These are phyloP conservation scores for Zoysia matrella DNA, from an alignment of 202 grass and related monocot species.

Conservation along the genomic window DNA sequence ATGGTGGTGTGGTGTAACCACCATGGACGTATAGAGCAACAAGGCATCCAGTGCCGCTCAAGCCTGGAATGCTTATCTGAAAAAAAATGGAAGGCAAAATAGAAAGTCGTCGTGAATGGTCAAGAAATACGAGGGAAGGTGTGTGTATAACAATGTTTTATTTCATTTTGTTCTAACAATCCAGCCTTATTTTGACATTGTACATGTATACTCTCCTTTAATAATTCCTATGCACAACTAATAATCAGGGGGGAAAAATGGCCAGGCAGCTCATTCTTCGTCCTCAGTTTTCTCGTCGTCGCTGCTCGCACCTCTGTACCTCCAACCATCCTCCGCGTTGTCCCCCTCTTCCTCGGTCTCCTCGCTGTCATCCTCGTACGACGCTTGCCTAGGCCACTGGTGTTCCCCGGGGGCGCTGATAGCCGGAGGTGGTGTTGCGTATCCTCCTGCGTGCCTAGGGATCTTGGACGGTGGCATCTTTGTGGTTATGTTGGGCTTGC, in stretches of 20 bases:
- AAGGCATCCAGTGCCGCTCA: no score
- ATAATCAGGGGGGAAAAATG: background rate
- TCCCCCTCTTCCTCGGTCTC: slow-evolving; percentile 79
- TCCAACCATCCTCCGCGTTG: slow-evolving; percentile 48
- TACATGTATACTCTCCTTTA: slow-evolving; percentile 41
- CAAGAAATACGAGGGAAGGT: no score
- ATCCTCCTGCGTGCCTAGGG: slow-evolving; percentile 44
- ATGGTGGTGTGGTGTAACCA: background rate
- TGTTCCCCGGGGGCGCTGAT: slow-evolving; percentile 39
- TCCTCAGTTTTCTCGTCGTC: slow-evolving; percentile 80
- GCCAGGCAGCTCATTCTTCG: slow-evolving; percentile 60
- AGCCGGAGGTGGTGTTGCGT: slow-evolving; percentile 1
- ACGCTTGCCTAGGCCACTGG: slow-evolving; percentile 47
- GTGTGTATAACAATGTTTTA: no score
- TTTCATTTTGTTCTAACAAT: slow-evolving; percentile 19
- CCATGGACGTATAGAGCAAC: no score
- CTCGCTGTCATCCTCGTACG: slow-evolving; percentile 81
- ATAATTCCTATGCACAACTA: slow-evolving; percentile 38
- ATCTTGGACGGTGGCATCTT: slow-evolving; percentile 49
- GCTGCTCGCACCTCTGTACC: slow-evolving; percentile 53
- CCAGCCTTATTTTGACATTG: slow-evolving; percentile 35
- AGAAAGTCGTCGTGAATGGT: no score
- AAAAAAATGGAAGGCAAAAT: no score
- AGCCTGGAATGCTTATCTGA: no score
- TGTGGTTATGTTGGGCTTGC: slow-evolving; percentile 26